Percentiles rank a stretch among this genome's conserved stretches.
These are phyloP conservation scores for Epithele typhae DNA, from an alignment of 768 basidiomycete species.

Conservation along the genomic window DNA sequence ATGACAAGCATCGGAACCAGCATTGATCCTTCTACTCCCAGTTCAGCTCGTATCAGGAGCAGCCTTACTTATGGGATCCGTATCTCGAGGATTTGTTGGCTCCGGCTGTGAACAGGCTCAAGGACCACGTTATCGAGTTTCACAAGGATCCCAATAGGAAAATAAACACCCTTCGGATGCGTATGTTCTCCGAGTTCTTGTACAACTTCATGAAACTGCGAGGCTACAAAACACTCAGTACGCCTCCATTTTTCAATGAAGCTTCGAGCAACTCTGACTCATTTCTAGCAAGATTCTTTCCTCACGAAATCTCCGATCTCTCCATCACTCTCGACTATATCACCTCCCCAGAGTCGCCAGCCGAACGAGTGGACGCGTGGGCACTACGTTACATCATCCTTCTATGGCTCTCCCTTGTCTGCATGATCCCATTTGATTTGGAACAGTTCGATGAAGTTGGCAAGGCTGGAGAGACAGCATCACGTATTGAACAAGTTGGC, in stretches of 20 bases:
- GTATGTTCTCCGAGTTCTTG: slow-evolving; percentile 56
- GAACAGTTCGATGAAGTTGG: slow-evolving; percentile 73
- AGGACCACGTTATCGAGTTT: slow-evolving; percentile 42
- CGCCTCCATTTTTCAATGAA: slow-evolving; percentile 31
- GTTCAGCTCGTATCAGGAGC: slow-evolving; percentile 91
- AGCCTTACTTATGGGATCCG: slow-evolving; percentile 89
- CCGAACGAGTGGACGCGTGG: slow-evolving; percentile 55
- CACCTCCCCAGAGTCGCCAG: slow-evolving; percentile 39
- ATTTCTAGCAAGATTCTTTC: slow-evolving; percentile 81
- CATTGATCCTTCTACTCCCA: slow-evolving; percentile 1
- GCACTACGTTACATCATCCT: slow-evolving; percentile 77
- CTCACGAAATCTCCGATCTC: slow-evolving; percentile 84
- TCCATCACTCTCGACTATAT: slow-evolving; percentile 69
- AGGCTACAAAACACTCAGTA: slow-evolving; percentile 85
- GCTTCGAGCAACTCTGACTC: slow-evolving; percentile 1
- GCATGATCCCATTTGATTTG: slow-evolving; percentile 91
- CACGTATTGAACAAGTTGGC: slow-evolving; percentile 51
- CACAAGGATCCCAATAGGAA: slow-evolving; percentile 7
- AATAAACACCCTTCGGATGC: slow-evolving; percentile 30
- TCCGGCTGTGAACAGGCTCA: slow-evolving; percentile 67
- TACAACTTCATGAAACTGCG: slow-evolving; percentile 84
- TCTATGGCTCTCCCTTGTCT: slow-evolving; percentile 91
- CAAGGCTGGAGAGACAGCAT: slow-evolving; percentile 49
- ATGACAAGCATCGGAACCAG: background rate
- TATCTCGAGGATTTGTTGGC: slow-evolving; percentile 73